Evolutionary conservation across 2,329 filamentous ascomycete species (phyloP), one percentile per base, ranked within the genome.

Genomic region (Phialophora tarda): DNA sequence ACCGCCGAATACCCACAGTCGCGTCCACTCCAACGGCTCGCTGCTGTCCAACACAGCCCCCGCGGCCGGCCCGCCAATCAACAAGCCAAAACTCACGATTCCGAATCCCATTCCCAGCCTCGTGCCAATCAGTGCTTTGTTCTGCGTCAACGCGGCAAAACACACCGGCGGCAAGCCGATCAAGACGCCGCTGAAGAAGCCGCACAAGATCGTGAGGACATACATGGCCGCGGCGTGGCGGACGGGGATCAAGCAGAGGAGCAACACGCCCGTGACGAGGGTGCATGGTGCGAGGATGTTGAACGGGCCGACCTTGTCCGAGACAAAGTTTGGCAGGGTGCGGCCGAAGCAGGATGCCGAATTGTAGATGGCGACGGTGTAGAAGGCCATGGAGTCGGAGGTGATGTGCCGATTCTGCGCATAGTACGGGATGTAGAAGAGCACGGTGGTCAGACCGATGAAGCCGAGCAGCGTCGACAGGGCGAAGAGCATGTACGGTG

Each of bases 351-450:
- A 44, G 8, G 64, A 67, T 26, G 87, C 84, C 0, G 82, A 85
- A 73, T 91, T 91, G 70, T 91, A 80, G 66, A 91, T 86, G 1
- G 89, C 83, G 4, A 91, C 77, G 21, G 91, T 81, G 73, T 90
- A 91, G 71, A 87, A 89, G 0, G 87, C 85, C 0, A 91, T 76
- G 0, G 83, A 80, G 1, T 79, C 71, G 65, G 78, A 77, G 1
- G 85, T 81, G 67, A 90, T 84, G 14, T 82, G 80, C 0, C 78
- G 77, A 0, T 80, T 75, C 1, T 85, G 79, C 3, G 86, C 88
- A 71, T 88, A 91, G 1, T 85, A 80, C 17, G 87, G 85, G 23
- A 87, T 78, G 75, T 84, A 88, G 76, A 87, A 86, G 50, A 88
- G 77, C 32, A 85, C 85, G 41, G 83, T 83, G 73, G 86, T 86